A percentile compares a stretch with the other conserved stretches of the same genome.
These are phyloP conservation scores for Pseudomassariella vexata DNA, from an alignment of 2,329 filamentous ascomycete species.

Conservation along the genomic window DNA sequence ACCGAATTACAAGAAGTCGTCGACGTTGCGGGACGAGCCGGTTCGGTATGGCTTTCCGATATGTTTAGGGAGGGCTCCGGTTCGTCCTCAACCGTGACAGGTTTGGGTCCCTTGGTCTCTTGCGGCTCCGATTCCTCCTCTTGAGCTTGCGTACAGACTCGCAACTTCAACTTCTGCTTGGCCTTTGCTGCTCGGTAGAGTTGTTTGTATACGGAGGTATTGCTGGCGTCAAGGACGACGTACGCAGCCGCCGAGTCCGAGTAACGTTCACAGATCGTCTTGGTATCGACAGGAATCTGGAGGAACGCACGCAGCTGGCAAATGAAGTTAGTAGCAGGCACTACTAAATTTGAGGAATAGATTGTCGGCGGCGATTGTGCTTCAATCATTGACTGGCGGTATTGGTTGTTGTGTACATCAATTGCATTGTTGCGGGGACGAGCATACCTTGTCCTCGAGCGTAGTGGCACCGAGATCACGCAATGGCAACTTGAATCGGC, in stretches of 20 bases:
- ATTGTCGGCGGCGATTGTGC: too few species aligned
- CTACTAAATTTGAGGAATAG: too few species aligned
- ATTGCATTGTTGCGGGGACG: constrained; percentile 17
- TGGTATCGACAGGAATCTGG: constrained; percentile 53
- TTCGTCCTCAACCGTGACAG: constrained; percentile 47
- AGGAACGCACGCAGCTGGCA: constrained; percentile 65
- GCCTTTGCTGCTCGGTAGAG: constrained; percentile 95
- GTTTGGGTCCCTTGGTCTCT: constrained; percentile 28
- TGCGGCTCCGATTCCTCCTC: constrained; percentile 17
- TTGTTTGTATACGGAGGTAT: constrained; percentile 87
- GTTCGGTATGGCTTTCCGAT: neutral
- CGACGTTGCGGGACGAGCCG: too few species aligned
- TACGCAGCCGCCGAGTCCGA: constrained; percentile 86
- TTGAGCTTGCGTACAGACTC: constrained; percentile 47
- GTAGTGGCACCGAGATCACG: constrained; percentile 70
- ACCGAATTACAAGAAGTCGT: neutral
- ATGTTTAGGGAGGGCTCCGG: constrained; percentile 23
- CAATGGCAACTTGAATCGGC: constrained; percentile 84
- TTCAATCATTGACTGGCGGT: too few species aligned
- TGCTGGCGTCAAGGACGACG: constrained; percentile 71
- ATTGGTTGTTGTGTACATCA: too few species aligned
- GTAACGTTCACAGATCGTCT: constrained; percentile 79
- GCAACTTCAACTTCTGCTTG: constrained; percentile 93
- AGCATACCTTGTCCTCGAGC: constrained; percentile 71
- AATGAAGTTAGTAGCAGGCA: constrained; percentile 6